phyloP scores from a whole-genome alignment of 2,329 filamentous ascomycete species.

The Ploettnerulaceae sp. region DNA sequence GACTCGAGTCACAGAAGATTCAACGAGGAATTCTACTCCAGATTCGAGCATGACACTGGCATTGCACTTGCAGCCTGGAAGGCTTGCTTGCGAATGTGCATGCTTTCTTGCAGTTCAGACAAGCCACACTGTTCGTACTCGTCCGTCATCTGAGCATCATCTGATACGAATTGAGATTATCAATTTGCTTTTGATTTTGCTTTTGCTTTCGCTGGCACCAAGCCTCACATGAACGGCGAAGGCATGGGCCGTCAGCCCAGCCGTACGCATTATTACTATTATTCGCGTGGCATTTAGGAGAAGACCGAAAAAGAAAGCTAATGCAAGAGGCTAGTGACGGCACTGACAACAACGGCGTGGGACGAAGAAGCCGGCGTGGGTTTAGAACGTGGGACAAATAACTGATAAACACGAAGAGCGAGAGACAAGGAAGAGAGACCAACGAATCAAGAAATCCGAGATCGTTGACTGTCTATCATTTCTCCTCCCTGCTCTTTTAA shows the following conservation, averaged over 20 bases:
- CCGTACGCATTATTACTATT: conserved; percentile 1
- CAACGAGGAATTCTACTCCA: not conserved
- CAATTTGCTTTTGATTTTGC: not conserved
- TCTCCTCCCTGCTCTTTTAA: too few relatives aligned
- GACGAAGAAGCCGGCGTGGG: not conserved
- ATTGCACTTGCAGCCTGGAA: conserved; percentile 1
- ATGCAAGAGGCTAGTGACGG: not conserved
- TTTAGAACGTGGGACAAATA: conserved; percentile 2
- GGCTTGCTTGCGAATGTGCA: too few relatives aligned
- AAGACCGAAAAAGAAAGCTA: not conserved
- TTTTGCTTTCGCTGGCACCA: too few relatives aligned
- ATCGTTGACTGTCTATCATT: not conserved
- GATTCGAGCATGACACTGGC: not conserved
- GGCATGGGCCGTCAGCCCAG: not conserved
- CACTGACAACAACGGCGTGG: not conserved
- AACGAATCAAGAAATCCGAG: not conserved
- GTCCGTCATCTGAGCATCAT: not conserved
- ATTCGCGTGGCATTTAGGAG: not conserved
- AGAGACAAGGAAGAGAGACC: not conserved
- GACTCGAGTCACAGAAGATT: not conserved
- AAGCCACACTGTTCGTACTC: not conserved
- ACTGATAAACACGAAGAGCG: not conserved
- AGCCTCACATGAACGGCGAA: not conserved
- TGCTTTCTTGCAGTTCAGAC: too few relatives aligned
- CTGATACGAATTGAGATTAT: conserved; percentile 4